Percentiles rank a stretch among this genome's conserved stretches.
phyloP scores from a whole-genome alignment of 192 early-diverging fungal genomes.

The Coemansia sp. region DNA sequence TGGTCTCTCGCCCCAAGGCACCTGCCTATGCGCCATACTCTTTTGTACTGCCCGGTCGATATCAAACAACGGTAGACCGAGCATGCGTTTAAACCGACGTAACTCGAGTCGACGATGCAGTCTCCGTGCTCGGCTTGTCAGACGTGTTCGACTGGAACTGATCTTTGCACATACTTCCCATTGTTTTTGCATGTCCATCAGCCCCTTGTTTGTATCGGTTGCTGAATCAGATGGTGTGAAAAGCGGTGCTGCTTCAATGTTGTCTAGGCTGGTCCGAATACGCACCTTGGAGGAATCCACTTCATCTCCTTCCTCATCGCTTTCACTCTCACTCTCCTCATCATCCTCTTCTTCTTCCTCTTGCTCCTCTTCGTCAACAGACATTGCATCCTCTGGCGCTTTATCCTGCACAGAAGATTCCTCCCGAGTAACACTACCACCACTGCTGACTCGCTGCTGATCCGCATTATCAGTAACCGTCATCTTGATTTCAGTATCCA shows the following conservation, averaged over 20 bases:
- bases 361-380: neutral
- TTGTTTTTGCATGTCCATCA: constrained; percentile 28
- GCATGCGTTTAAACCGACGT: constrained; percentile 58
- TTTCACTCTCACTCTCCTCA: neutral
- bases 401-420: too few species aligned
- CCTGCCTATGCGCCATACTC: constrained; percentile 17
- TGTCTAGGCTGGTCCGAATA: neutral
- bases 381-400: neutral
- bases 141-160: constrained; percentile 3
- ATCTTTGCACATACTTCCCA: constrained; percentile 34
- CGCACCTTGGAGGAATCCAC: neutral
- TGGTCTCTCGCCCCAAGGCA: constrained; percentile 12
- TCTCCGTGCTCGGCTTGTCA: constrained; percentile 14
- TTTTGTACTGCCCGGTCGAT: constrained; percentile 55
- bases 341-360: neutral
- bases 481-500: too few species aligned
- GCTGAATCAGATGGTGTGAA: too few species aligned
- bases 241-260: neutral
- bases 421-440: too few species aligned
- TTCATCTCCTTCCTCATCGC: neutral
- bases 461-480: too few species aligned
- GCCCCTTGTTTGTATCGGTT: too few species aligned
- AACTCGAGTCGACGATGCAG: constrained; percentile 45
- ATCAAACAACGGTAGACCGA: constrained; percentile 63
- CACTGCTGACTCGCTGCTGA: too few species aligned